These are phyloP conservation scores for Cokeromyces recurvatus DNA, from an alignment of 371 early-diverging fungal genomes.

Conservation along the genomic window DNA sequence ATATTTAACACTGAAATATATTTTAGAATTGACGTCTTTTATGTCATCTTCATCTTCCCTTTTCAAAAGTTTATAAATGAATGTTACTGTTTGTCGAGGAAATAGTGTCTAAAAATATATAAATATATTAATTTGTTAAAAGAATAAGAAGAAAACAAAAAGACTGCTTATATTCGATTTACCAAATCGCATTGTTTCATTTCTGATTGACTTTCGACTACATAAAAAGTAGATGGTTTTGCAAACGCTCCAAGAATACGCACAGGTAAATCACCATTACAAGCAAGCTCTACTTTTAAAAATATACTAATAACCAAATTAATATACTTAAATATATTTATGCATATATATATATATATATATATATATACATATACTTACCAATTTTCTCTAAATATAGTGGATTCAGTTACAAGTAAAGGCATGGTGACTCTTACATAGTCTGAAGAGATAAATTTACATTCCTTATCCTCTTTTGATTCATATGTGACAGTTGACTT, in stretches of 20 bases:
- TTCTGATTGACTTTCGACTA: conserved; percentile 36
- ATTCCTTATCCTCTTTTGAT: conserved; percentile 32
- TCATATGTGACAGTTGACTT: conserved; percentile 48
- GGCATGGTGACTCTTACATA: conserved; percentile 52
- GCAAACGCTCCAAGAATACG: conserved; percentile 48
- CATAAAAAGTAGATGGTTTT: conserved; percentile 39
- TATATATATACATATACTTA: conserved; percentile 23
- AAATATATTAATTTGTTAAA: background rate
- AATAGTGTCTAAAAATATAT: conserved; percentile 43
- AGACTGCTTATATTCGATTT: conserved; percentile 8
- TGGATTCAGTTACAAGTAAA: conserved; percentile 50
- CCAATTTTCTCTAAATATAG: conserved; percentile 57
- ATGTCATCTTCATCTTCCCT: conserved; percentile 15
- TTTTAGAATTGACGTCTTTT: conserved; percentile 28
- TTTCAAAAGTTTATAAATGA: conserved; percentile 59
- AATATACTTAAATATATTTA: background rate
- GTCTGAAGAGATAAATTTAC: conserved; percentile 50
- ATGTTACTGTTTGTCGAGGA: conserved; percentile 57
- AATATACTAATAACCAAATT: conserved; percentile 34
- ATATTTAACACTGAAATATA: conserved; percentile 53
- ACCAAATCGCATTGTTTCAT: conserved; percentile 49
- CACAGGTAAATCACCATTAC: conserved; percentile 57
- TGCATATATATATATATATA: too few species aligned
- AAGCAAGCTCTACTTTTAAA: conserved; percentile 54
- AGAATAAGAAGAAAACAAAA: too few species aligned